Evolutionary conservation across 2,329 filamentous ascomycete genomes (phyloP).

Genomic region (Helotiales sp.): DNA sequence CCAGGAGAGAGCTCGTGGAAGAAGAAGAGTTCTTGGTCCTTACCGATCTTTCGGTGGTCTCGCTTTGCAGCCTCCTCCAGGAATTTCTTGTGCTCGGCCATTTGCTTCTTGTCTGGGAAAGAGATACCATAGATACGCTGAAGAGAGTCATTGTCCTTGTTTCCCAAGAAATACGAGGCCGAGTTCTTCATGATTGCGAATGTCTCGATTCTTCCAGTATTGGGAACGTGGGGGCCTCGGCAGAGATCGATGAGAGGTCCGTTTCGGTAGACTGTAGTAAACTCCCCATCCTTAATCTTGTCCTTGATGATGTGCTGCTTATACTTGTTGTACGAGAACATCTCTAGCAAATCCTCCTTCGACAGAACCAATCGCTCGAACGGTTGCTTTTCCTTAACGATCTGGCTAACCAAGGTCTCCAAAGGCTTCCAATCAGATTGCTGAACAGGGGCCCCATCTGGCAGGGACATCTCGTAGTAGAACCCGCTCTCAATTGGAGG

Average conservation of each 20-base stretch:
- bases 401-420: conserved; percentile 78
- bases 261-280: conserved; percentile 89
- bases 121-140: conserved; percentile 97
- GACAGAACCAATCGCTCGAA: conserved; percentile 89
- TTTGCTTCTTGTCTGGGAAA: conserved; percentile 93
- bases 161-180: conserved; percentile 88
- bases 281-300: conserved; percentile 86
- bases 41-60: conserved; percentile 91
- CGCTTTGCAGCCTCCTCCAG: conserved; percentile 97
- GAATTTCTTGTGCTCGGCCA: conserved; percentile 92
- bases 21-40: conserved; percentile 96
- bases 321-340: conserved; percentile 98
- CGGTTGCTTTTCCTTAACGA: conserved; percentile 95
- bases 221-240: conserved; percentile 90
- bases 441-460: conserved; percentile 72
- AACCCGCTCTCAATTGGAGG: conserved; percentile 91
- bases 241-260: conserved; percentile 95
- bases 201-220: conserved; percentile 91
- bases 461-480: conserved; percentile 95
- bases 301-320: conserved; percentile 97
- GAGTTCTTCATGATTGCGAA: conserved; percentile 88
- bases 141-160: conserved; percentile 90
- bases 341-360: conserved; percentile 90
- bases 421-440: conserved; percentile 83
- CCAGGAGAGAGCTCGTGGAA: conserved; percentile 95